These are phyloP conservation scores for Scopulariopsis brevicaulis DNA, from an alignment of 2,329 filamentous ascomycete genomes.

Conservation along the genomic window DNA sequence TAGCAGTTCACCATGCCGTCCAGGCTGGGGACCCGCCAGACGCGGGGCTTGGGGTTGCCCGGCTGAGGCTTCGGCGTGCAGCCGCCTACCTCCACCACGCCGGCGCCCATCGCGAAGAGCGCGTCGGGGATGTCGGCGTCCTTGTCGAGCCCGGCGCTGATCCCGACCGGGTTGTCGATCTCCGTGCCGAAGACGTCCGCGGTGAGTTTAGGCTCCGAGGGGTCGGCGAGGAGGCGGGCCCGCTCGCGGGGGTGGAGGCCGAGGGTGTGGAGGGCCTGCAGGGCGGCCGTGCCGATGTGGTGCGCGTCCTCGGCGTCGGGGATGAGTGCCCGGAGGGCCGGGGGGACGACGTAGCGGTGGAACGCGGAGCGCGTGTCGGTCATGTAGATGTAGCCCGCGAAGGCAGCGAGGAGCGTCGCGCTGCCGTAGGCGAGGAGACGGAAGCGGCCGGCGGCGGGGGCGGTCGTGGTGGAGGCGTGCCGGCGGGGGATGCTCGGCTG, in stretches of 20 bases:
- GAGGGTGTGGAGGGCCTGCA: conserved; percentile 63
- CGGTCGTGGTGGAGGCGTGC: conserved; percentile 17
- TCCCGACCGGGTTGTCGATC: conserved; percentile 79
- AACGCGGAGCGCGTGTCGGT: conserved; percentile 64
- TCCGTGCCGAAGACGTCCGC: conserved; percentile 60
- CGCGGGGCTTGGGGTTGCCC: conserved; percentile 78
- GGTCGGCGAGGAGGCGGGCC: conserved; percentile 25
- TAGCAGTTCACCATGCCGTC: conserved; percentile 92
- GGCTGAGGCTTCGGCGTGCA: conserved; percentile 78
- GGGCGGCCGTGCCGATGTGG: conserved; percentile 57
- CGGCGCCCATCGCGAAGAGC: conserved; percentile 74
- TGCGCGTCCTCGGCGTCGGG: conserved; percentile 89
- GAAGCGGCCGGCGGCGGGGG: conserved; percentile 16
- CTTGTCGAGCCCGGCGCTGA: conserved; percentile 94
- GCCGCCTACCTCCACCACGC: conserved; percentile 85
- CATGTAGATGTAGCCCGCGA: conserved; percentile 51
- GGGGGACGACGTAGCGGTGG: conserved; percentile 58
- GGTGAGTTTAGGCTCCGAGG: conserved; percentile 25
- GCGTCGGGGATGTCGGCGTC: conserved; percentile 78
- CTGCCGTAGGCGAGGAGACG: conserved; percentile 28
- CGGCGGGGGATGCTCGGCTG: conserved; percentile 13
- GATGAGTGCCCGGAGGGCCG: conserved; percentile 51
- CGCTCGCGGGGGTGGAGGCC: conserved; percentile 77
- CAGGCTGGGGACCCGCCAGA: conserved; percentile 75
- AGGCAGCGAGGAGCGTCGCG: conserved; percentile 25